phyloP scores from a whole-genome alignment of 2,329 filamentous ascomycete species.

The Sphaerulina vaccinii region DNA sequence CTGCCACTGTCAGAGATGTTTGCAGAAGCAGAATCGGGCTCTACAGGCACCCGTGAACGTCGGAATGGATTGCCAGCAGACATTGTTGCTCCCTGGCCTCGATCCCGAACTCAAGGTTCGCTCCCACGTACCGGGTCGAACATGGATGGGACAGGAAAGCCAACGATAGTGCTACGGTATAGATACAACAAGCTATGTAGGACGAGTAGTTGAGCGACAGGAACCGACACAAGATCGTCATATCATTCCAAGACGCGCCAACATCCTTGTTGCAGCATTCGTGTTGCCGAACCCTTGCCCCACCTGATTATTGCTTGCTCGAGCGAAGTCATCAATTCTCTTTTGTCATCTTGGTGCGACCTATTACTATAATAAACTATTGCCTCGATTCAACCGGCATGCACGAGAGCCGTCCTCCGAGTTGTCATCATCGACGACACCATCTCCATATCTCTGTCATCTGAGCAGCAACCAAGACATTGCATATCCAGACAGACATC shows the following conservation, averaged over 20 bases:
- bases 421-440: not conserved
- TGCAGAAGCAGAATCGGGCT: conserved; percentile 18
- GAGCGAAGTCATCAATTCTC: no score
- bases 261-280: conserved; percentile 2
- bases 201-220: conserved; percentile 8
- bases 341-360: no score
- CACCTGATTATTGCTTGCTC: no score
- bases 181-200: not conserved
- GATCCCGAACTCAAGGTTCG: not conserved
- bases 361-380: no score
- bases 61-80: conserved; percentile 36
- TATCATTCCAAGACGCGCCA: conserved; percentile 9
- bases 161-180: not conserved
- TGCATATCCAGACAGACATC: no score
- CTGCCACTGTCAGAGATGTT: conserved; percentile 12
- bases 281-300: no score
- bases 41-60: conserved; percentile 27
- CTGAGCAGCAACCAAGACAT: no score
- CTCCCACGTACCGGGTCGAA: not conserved
- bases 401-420: not conserved
- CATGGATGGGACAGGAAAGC: not conserved
- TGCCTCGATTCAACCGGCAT: no score
- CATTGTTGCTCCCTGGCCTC: conserved; percentile 21
- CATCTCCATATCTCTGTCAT: no score
- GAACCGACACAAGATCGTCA: conserved; percentile 12